Evolutionary conservation across 352 stramenopile genomes (phyloP), one percentile per base, ranked within the genome.

Genomic region (Globisporangium viniferum): DNA sequence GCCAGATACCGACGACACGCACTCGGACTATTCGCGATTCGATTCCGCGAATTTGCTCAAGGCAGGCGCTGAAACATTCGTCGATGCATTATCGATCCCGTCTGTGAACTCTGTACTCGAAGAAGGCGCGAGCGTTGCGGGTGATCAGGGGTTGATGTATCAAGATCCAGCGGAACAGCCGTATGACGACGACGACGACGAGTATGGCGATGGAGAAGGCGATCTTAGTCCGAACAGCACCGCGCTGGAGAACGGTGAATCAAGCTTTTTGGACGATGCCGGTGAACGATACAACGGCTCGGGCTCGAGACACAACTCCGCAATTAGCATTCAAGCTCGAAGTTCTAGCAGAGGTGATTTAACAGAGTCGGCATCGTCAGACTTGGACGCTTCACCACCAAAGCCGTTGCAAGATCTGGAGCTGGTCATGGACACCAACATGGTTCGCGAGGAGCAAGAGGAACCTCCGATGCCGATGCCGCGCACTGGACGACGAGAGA

Each of bases 1-100:
- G 10, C 87, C 87, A 1, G 87, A 95, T 55, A 93, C 85, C 0
- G 83, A 93, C 62, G 85, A 93, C 64, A 90, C 84, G 41, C 72
- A 82, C 62, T 74, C 81, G 12, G 76, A 79, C 35, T 76, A 75
- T 48, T 74, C 78, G 54, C 73, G 82, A 44, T 90, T 80, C 62
- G 70, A 79, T 18, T 49, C 51, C 14, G 39, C 46, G n/a, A 62
- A 33, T 8, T 53, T 62, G n/a, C 69, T 82, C 24, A 76, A 77
- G 67, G 48, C 55, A 10, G 65, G 59, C 27, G 46, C 54, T 9
- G 49, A 58, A 51, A 60, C 58, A 9, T 73, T 67, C 31, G 59
- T 63, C 22, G 66, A 67, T 44, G 66, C 59, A 33, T 20, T 71
- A 33, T 63, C 64, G 44, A 69, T 70, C 12, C 65, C 65, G 9